Base-by-base conservation (phyloP, 306 rosid species). In the Gillenia trifoliata region DNA sequence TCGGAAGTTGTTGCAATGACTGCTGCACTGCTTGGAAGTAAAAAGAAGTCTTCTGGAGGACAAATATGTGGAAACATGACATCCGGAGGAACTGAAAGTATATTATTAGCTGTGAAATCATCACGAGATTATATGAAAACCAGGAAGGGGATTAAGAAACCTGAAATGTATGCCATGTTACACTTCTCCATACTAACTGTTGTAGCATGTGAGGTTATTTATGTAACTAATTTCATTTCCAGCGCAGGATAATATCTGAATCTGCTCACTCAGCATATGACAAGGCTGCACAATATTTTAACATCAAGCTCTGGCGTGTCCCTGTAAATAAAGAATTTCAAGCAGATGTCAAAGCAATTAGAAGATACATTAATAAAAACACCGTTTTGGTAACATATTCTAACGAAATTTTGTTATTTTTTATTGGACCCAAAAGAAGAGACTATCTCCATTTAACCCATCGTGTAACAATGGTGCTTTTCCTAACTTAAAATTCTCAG, bases 41-140 rank as follows among this genome's bases (percentile, higher is more conserved):
- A 88, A 78, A 92, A 84, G 59, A 89, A 87, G 76, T 81, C 82
- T 72, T 89, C 92, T n/a, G 96, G 94, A 77, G 94, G 96, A 68
- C 83, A 93, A 84, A 82, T 91, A 72, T 93, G 98, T 72, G 98
- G 98, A 75, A 93, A 93, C 83, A 93, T 93, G 98, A 93, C 98
- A 40, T 93, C 98, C 4, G 98, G 98, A 63, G 98, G 97, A 85
- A 93, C 98, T 56, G 98, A 93, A 85, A 93, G 98, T 78, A 93
- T 93, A 86, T 73, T 93, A 69, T 77, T 93, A 75, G 97, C 98
- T 26, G 88, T 93, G 79, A 93, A 93, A 78, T 84, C 97, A 66
- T 88, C 98, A 22, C 98, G 98, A 56, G 98, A 93, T 84, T 91
- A 86, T 74, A 93, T 91, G 98, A 91, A 89, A 83, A 72, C 83